Conservation (phyloP, 352 stramenopile genomes). For the Phytopythium chamaehyphon region DNA sequence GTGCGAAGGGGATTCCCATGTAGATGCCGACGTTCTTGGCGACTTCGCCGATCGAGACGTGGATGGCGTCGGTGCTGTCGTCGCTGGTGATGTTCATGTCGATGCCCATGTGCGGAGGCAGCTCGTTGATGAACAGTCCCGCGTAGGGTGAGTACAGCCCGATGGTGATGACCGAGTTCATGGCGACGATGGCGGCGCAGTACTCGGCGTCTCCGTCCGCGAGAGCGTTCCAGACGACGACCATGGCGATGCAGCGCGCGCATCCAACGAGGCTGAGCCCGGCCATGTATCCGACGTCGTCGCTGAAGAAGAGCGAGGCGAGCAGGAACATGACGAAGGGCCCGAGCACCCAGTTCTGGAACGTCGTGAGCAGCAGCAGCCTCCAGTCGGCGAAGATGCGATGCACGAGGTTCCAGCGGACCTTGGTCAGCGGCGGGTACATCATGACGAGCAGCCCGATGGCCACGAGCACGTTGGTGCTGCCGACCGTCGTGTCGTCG, state of each 20-base stretch:
- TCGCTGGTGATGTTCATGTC: slow-evolving; percentile 8
- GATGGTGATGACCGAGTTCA: slow-evolving; percentile 67
- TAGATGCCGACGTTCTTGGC: slow-evolving; percentile 58
- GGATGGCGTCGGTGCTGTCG: slow-evolving; percentile 23
- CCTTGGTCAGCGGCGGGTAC: slow-evolving; percentile 45
- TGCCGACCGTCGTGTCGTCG: slow-evolving; percentile 35
- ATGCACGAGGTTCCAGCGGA: slow-evolving; percentile 52
- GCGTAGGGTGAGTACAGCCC: slow-evolving; percentile 57
- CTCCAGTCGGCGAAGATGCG: slow-evolving; percentile 36
- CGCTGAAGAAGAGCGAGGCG: slow-evolving; percentile 35
- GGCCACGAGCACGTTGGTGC: slow-evolving; percentile 48
- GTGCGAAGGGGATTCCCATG: slow-evolving; percentile 47
- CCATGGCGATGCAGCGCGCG: slow-evolving; percentile 69
- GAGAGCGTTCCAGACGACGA: slow-evolving; percentile 68
- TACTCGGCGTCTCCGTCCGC: slow-evolving; percentile 56
- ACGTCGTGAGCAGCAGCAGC: slow-evolving; percentile 43
- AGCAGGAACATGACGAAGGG: slow-evolving; percentile 55
- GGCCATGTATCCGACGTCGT: slow-evolving; percentile 47
- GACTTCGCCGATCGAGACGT: slow-evolving; percentile 37
- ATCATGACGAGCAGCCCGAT: slow-evolving; percentile 56
- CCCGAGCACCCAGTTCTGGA: slow-evolving; percentile 56
- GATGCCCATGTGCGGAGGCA: slow-evolving; percentile 36
- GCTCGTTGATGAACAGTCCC: slow-evolving; percentile 45
- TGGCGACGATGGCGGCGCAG: slow-evolving; percentile 56
- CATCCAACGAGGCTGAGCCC: slow-evolving; percentile 59